Evolutionary conservation across 1,284 basidiomycete species (phyloP).

Genomic region (Neotropicomus parvogracilis): DNA sequence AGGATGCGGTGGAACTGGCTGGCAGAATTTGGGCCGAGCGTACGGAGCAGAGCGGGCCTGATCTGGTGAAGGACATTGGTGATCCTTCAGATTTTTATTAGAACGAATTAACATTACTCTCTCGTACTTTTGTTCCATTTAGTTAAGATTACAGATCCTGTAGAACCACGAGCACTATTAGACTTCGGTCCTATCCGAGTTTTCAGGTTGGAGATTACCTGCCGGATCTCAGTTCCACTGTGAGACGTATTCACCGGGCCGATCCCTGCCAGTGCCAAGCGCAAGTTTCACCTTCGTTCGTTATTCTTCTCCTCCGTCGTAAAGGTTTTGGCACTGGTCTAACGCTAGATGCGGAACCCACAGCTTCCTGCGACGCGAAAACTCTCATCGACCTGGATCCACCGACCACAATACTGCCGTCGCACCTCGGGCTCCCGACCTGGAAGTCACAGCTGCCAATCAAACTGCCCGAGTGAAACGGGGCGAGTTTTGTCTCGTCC

Average conservation of each 20-base stretch:
- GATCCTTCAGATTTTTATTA: not conserved
- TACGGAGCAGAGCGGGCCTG: not conserved
- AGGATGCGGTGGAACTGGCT: conserved; percentile 19
- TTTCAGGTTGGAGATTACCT: too few species aligned
- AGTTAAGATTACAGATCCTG: too few species aligned
- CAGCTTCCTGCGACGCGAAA: not conserved
- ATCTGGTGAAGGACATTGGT: conserved; percentile 9
- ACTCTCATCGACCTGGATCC: not conserved
- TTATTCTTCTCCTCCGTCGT: not conserved
- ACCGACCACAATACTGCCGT: not conserved
- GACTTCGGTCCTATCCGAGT: too few species aligned
- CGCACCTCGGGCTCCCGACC: not conserved
- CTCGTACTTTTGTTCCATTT: not conserved
- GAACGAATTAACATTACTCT: not conserved
- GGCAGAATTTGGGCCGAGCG: conserved; percentile 20
- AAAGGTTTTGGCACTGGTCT: not conserved
- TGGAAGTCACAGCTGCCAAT: not conserved
- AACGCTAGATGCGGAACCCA: not conserved
- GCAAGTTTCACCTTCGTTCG: not conserved
- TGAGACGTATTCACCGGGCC: not conserved
- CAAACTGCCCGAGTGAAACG: conserved; percentile 2
- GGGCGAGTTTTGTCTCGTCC: not conserved
- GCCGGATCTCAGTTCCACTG: too few species aligned
- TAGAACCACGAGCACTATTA: too few species aligned
- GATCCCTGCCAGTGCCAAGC: not conserved